phyloP scores from a whole-genome alignment of 2,329 filamentous ascomycete genomes.

The Microascus cirrosus region DNA sequence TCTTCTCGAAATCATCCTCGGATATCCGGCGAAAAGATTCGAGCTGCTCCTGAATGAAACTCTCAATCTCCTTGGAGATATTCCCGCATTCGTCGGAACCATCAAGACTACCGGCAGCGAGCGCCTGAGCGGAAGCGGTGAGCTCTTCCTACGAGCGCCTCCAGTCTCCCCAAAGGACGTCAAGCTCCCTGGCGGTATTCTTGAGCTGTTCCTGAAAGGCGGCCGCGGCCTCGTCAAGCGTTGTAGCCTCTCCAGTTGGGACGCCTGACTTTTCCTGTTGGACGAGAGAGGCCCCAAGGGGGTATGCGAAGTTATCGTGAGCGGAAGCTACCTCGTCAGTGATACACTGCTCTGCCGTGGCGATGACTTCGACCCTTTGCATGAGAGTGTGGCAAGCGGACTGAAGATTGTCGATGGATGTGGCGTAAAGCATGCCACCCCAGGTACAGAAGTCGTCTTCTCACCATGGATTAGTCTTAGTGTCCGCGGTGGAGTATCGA shows the following conservation, averaged over 20 bases:
- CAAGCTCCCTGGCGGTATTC: neutral
- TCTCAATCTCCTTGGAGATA: neutral
- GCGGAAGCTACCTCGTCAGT: conserved; percentile 1
- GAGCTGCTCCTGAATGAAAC: neutral
- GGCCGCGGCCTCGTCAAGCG: neutral
- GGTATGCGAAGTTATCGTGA: neutral
- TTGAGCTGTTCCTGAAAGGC: neutral
- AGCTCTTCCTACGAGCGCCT: neutral
- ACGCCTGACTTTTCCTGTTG: neutral
- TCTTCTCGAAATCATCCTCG: conserved; percentile 1
- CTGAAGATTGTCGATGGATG: conserved; percentile 18
- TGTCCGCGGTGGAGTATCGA: neutral
- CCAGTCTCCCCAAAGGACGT: conserved; percentile 1
- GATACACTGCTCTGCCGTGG: conserved; percentile 2
- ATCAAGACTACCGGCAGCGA: neutral
- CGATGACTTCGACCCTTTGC: conserved; percentile 1
- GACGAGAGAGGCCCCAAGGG: neutral
- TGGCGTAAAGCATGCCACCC: conserved; percentile 27
- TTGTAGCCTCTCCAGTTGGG: neutral
- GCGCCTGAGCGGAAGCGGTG: neutral
- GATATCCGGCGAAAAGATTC: conserved; percentile 2
- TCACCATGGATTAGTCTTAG: neutral
- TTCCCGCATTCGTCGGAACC: neutral
- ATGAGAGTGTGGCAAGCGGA: neutral
- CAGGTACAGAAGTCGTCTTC: conserved; percentile 21